A percentile compares a stretch with the other conserved stretches of the same genome.
phyloP scores from a whole-genome alignment of 768 basidiomycete species.

The Macrolepiota fuliginosa region DNA sequence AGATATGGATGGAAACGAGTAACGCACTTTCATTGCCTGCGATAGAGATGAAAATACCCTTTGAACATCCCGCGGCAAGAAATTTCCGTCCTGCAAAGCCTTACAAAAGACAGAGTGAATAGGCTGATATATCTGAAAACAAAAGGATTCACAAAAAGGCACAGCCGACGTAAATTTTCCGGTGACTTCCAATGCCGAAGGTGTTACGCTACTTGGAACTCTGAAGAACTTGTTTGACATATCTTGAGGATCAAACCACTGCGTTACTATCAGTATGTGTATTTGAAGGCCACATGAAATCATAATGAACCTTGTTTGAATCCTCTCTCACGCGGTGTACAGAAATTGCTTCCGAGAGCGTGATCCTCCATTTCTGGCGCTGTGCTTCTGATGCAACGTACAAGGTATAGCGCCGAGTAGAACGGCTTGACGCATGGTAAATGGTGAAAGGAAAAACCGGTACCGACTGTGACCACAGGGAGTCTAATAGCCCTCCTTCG shows the following conservation, averaged over 20 bases:
- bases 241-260: slow-evolving; percentile 68
- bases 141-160: slow-evolving; percentile 53
- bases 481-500: slow-evolving; percentile 62
- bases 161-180: slow-evolving; percentile 61
- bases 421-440: slow-evolving; percentile 61
- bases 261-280: neutral
- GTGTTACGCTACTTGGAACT: slow-evolving; percentile 28
- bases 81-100: slow-evolving; percentile 51
- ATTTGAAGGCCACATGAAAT: neutral
- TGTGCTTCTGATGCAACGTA: slow-evolving; percentile 57
- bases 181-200: slow-evolving; percentile 34
- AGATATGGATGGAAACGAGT: neutral
- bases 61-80: slow-evolving; percentile 60
- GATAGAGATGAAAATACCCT: slow-evolving; percentile 68
- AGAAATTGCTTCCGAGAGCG: slow-evolving; percentile 59
- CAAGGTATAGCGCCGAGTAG: slow-evolving; percentile 66
- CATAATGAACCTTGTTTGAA: slow-evolving; percentile 59
- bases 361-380: slow-evolving; percentile 62
- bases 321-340: slow-evolving; percentile 67
- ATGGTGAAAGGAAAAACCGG: slow-evolving; percentile 75
- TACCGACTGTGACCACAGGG: slow-evolving; percentile 47
- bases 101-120: slow-evolving; percentile 24
- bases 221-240: slow-evolving; percentile 66
- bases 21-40: slow-evolving; percentile 53
- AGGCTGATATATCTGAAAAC: neutral